These are phyloP conservation scores for Lentinus tigrinus DNA, from an alignment of 768 basidiomycete genomes.

Conservation along the genomic window DNA sequence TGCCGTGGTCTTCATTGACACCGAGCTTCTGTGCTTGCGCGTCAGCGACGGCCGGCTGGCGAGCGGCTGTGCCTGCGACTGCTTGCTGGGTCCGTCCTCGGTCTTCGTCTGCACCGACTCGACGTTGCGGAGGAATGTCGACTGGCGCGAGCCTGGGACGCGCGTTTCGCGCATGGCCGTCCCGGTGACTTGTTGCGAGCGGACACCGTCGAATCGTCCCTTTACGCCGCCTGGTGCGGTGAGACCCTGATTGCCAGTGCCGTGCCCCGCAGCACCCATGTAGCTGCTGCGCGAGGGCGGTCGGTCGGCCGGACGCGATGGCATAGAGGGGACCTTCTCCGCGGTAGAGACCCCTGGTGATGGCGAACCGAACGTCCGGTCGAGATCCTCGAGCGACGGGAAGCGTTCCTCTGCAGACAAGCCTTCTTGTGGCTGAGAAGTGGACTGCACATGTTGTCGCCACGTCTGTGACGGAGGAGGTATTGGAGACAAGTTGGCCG, in stretches of 20 bases:
- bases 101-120: constrained; percentile 10
- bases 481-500: constrained; percentile 8
- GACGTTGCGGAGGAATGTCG: constrained; percentile 6
- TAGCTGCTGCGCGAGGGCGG: constrained; percentile 17
- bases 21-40: constrained; percentile 48
- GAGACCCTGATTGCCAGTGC: neutral
- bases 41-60: constrained; percentile 42
- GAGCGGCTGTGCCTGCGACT: constrained; percentile 20
- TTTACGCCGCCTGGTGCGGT: constrained; percentile 4
- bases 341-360: constrained; percentile 9
- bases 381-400: constrained; percentile 85
- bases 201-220: constrained; percentile 38
- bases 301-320: constrained; percentile 8
- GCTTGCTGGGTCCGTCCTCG: constrained; percentile 13
- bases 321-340: constrained; percentile 1
- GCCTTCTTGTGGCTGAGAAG: constrained; percentile 30
- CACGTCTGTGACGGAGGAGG: constrained; percentile 13
- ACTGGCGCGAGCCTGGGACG: constrained; percentile 5
- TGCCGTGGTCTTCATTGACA: constrained; percentile 41
- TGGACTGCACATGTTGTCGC: constrained; percentile 11
- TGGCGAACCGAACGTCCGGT: constrained; percentile 47
- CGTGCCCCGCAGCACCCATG: constrained; percentile 5
- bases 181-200: constrained; percentile 59
- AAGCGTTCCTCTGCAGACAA: constrained; percentile 70
- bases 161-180: constrained; percentile 45